A percentile compares a stretch with the other conserved stretches of the same genome.
phyloP scores from a whole-genome alignment of 2,329 filamentous ascomycete species.

The Coniochaeta pulveracea region DNA sequence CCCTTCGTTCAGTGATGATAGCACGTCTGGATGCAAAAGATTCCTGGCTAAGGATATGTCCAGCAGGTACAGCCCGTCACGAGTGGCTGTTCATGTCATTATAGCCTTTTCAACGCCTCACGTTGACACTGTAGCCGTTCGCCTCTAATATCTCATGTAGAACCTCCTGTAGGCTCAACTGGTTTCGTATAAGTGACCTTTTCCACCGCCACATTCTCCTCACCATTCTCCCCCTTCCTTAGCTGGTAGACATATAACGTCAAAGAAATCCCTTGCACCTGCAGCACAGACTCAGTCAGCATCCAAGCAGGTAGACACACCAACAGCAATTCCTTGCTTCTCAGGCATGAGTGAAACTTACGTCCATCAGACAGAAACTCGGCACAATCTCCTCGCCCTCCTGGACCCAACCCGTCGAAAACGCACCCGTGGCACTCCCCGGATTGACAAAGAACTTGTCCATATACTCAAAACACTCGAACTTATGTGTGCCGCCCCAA shows the following conservation, averaged over 20 bases:
- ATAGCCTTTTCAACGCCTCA: too few species aligned
- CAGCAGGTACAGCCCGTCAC: too few species aligned
- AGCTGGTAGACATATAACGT: constrained; percentile 91
- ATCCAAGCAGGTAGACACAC: too few species aligned
- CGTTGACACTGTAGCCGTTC: too few species aligned
- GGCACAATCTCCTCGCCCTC: constrained; percentile 66
- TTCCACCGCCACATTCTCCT: constrained; percentile 71
- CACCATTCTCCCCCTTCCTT: constrained; percentile 64
- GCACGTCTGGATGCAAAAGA: too few species aligned
- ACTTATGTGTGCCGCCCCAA: constrained; percentile 57
- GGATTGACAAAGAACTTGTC: constrained; percentile 66
- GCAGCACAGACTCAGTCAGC: constrained; percentile 6
- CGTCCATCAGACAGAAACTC: constrained; percentile 97
- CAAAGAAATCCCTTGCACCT: constrained; percentile 94
- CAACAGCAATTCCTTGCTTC: too few species aligned
- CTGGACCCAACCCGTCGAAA: constrained; percentile 43
- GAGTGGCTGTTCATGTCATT: too few species aligned
- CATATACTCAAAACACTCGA: constrained; percentile 64
- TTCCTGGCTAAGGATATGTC: too few species aligned
- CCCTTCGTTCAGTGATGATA: too few species aligned
- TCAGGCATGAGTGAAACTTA: constrained; percentile 46
- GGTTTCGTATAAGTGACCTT: constrained; percentile 81
- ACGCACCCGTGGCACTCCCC: constrained; percentile 54
- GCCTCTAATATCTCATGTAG: too few species aligned
- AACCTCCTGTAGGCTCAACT: constrained; percentile 39